These are phyloP conservation scores for Ilex asprella DNA, from an alignment of 257 asterid genomes.

Conservation along the genomic window DNA sequence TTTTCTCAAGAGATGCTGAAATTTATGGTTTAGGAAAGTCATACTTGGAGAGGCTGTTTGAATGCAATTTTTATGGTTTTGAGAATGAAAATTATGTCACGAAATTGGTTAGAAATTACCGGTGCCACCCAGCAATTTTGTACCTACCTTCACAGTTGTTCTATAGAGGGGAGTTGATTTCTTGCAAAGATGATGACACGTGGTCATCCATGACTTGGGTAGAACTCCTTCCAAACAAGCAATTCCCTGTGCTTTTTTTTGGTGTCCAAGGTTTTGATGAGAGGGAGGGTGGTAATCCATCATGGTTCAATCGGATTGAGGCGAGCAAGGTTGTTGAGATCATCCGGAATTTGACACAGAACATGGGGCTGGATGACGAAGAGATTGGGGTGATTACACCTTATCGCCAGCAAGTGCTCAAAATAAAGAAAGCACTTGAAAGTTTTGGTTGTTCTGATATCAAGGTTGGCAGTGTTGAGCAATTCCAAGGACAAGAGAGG, in stretches of 20 bases:
- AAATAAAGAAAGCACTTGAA: conserved; percentile 63
- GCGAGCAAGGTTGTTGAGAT: conserved; percentile 87
- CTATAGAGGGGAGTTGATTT: conserved; percentile 54
- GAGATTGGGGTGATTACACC: conserved; percentile 94
- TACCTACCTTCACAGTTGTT: conserved; percentile 71
- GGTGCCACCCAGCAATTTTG: conserved; percentile 70
- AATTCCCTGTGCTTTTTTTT: conserved; percentile 69
- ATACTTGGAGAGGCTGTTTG: conserved; percentile 69
- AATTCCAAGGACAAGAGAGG: conserved; percentile 92
- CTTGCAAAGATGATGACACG: conserved; percentile 49
- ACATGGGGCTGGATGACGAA: conserved; percentile 51
- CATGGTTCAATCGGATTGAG: conserved; percentile 92
- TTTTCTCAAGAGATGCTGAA: conserved; percentile 66
- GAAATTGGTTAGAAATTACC: conserved; percentile 62
- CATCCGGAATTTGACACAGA: conserved; percentile 30
- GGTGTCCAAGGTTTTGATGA: conserved; percentile 93
- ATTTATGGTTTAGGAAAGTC: conserved; percentile 66
- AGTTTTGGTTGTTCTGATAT: conserved; percentile 26
- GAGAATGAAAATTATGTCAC: conserved; percentile 45
- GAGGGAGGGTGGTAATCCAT: conserved; percentile 90
- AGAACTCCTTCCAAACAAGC: conserved; percentile 55
- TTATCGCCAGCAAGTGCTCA: conserved; percentile 78
- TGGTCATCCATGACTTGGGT: conserved; percentile 21
- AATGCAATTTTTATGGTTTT: conserved; percentile 33
- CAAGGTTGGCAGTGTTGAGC: conserved; percentile 93